A percentile compares a stretch with the other conserved stretches of the same genome.
Evolutionary conservation across 495 filamentous ascomycete species (phyloP).

Genomic region (Aspergillus cavernicola): DNA sequence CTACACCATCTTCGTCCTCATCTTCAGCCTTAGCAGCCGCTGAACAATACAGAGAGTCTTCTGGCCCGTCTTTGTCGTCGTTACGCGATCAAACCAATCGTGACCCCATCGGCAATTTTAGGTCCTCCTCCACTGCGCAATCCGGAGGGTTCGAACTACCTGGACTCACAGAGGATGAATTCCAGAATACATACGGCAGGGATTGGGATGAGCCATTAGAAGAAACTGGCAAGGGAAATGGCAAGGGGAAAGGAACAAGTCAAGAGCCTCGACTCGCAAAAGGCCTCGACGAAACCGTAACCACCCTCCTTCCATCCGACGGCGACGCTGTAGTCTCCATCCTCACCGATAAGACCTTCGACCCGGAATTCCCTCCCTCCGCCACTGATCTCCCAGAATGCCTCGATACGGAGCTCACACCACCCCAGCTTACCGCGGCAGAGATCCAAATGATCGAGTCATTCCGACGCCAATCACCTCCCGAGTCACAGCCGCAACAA

Average conservation of each 20-base stretch:
- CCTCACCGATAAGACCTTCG: slow-evolving; percentile 50
- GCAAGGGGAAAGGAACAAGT: slow-evolving; percentile 28
- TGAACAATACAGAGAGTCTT: slow-evolving; percentile 11
- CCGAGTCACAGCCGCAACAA: slow-evolving; percentile 2
- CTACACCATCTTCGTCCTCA: slow-evolving; percentile 16
- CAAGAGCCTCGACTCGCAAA: neutral
- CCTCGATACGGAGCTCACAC: slow-evolving; percentile 26
- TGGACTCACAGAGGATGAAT: slow-evolving; percentile 28
- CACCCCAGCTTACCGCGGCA: slow-evolving; percentile 20
- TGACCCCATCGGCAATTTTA: slow-evolving; percentile 18
- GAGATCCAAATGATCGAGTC: slow-evolving; percentile 38
- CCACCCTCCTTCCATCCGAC: slow-evolving; percentile 24
- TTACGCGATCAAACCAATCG: neutral
- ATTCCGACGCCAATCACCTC: slow-evolving; percentile 24
- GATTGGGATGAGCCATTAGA: neutral
- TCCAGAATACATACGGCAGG: slow-evolving; percentile 21
- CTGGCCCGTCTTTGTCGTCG: slow-evolving; percentile 9
- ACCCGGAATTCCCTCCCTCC: slow-evolving; percentile 39
- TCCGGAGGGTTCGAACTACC: slow-evolving; percentile 25
- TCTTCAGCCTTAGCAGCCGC: slow-evolving; percentile 20
- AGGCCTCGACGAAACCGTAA: neutral
- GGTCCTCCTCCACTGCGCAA: slow-evolving; percentile 15
- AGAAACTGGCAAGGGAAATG: slow-evolving; percentile 19
- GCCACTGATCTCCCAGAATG: slow-evolving; percentile 38
- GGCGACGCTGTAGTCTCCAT: slow-evolving; percentile 46